phyloP scores from a whole-genome alignment of 257 asterid species.

The Solanum piurae region DNA sequence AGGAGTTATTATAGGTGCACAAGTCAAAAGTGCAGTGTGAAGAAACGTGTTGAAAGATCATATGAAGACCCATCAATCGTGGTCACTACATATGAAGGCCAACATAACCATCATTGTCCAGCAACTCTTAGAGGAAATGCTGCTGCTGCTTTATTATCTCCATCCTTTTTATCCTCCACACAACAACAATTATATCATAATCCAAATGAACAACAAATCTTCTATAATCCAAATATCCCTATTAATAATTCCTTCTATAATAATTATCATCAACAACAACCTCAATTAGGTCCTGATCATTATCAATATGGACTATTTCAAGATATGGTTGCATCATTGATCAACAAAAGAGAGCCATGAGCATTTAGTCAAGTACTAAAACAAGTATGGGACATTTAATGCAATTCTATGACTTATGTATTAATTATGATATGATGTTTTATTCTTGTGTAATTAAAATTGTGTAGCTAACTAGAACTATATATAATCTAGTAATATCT shows the following conservation, averaged over 20 bases:
- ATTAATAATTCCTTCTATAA: not conserved
- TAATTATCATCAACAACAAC: conserved; percentile 4
- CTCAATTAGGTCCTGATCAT: not conserved
- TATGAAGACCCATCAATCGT: conserved; percentile 60
- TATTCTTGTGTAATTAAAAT: not conserved
- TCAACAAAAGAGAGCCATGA: not conserved
- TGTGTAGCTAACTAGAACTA: not conserved
- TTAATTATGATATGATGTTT: not conserved
- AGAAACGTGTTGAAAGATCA: conserved; percentile 85
- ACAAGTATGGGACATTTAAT: conserved; percentile 8
- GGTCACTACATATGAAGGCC: conserved; percentile 88
- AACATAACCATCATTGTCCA: conserved; percentile 82
- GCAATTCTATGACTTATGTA: conserved; percentile 2
- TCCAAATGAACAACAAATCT: not conserved
- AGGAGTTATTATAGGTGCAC: conserved; percentile 94
- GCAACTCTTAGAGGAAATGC: conserved; percentile 51
- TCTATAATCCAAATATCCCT: conserved; percentile 2
- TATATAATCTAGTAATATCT: not conserved
- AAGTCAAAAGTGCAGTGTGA: conserved; percentile 61
- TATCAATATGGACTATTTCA: conserved; percentile 9
- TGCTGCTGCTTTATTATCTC: conserved; percentile 23
- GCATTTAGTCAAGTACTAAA: not conserved
- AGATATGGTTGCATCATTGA: conserved; percentile 8
- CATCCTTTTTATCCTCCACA: conserved; percentile 26
- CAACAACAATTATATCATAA: conserved; percentile 5